These are phyloP conservation scores for Amylocarpus encephaloides DNA, from an alignment of 2,329 filamentous ascomycete genomes.

Conservation along the genomic window DNA sequence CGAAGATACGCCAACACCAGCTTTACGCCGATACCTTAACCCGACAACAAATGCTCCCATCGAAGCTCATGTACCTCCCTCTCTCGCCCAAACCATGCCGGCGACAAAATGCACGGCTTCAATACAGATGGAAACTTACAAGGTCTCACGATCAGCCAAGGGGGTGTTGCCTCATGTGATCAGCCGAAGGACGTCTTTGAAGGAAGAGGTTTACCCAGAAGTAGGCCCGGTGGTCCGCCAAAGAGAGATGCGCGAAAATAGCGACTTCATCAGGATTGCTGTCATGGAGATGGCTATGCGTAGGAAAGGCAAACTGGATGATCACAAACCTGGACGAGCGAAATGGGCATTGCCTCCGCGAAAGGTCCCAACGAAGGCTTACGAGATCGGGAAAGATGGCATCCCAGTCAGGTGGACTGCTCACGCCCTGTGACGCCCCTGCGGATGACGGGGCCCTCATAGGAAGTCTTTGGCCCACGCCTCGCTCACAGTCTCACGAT, in stretches of 20 bases:
- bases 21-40: slow-evolving; percentile 61
- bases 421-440: neutral
- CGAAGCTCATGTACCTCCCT: slow-evolving; percentile 34
- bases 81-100: slow-evolving; percentile 32
- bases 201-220: slow-evolving; percentile 30
- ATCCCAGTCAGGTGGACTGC: slow-evolving; percentile 55
- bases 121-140: slow-evolving; percentile 67
- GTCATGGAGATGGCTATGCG: slow-evolving; percentile 70
- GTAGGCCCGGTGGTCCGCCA: slow-evolving; percentile 46
- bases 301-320: slow-evolving; percentile 58
- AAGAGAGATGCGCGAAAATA: slow-evolving; percentile 63
- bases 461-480: neutral
- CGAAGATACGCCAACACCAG: slow-evolving; percentile 59
- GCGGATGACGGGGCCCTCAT: neutral
- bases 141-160: slow-evolving; percentile 32
- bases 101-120: slow-evolving; percentile 53
- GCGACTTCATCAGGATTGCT: slow-evolving; percentile 64
- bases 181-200: slow-evolving; percentile 26
- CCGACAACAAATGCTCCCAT: slow-evolving; percentile 48
- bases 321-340: slow-evolving; percentile 60
- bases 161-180: slow-evolving; percentile 35
- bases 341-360: slow-evolving; percentile 63
- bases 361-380: slow-evolving; percentile 46
- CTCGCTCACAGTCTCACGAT: neutral
- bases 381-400: slow-evolving; percentile 51